phyloP scores from a whole-genome alignment of 768 basidiomycete species.

The Paxillus rubicundulus region DNA sequence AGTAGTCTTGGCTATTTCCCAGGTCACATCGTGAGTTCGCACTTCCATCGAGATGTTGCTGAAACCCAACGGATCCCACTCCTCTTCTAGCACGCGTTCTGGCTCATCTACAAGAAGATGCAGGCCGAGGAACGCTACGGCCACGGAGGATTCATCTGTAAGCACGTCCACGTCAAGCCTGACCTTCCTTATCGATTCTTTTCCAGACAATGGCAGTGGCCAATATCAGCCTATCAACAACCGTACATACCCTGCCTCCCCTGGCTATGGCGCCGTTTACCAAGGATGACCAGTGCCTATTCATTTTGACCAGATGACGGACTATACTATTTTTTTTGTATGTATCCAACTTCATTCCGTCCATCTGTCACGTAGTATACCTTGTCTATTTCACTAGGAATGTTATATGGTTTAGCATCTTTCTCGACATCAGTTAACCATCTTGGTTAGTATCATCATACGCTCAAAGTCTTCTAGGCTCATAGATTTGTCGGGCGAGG shows the following conservation, averaged over 20 bases:
- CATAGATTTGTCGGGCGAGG: constrained; percentile 66
- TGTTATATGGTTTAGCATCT: constrained; percentile 3
- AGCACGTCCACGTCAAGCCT: constrained; percentile 30
- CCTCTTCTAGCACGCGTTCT: constrained; percentile 66
- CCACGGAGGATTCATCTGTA: constrained; percentile 71
- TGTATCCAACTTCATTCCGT: constrained; percentile 5
- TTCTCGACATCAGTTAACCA: constrained; percentile 37
- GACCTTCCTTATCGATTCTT: not conserved
- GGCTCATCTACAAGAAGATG: constrained; percentile 90
- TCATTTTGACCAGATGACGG: not conserved
- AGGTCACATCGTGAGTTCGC: constrained; percentile 47
- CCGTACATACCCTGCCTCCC: constrained; percentile 21
- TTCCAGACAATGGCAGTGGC: constrained; percentile 38
- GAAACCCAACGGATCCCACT: not conserved
- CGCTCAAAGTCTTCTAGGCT: constrained; percentile 64
- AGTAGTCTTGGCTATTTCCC: constrained; percentile 75
- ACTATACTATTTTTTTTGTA: not conserved
- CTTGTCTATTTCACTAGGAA: not conserved
- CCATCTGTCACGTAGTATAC: not conserved
- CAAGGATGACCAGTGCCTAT: constrained; percentile 8
- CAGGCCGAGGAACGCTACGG: constrained; percentile 84
- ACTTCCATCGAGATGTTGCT: not conserved
- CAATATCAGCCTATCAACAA: constrained; percentile 32
- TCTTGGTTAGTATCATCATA: constrained; percentile 67
- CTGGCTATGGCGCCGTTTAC: constrained; percentile 35